These are phyloP conservation scores for Nissolia schottii DNA, from an alignment of 306 rosid genomes.

Conservation along the genomic window DNA sequence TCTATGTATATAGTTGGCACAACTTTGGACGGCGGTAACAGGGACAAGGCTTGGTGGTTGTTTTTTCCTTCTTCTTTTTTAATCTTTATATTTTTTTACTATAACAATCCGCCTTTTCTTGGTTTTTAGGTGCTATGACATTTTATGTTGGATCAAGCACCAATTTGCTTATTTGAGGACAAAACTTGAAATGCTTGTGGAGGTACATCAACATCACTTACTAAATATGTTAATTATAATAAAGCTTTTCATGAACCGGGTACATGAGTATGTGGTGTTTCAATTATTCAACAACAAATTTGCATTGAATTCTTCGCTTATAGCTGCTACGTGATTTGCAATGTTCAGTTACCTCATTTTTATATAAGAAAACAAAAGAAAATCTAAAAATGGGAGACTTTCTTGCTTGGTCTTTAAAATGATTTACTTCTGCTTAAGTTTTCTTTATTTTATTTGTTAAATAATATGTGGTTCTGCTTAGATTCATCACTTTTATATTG, in stretches of 20 bases:
- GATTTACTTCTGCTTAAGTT: neutral
- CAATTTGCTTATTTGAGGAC: constrained; percentile 21
- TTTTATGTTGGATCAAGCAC: constrained; percentile 23
- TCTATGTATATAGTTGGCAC: too few species aligned
- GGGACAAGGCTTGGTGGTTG: too few species aligned
- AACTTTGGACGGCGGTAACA: too few species aligned
- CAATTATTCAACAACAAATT: neutral
- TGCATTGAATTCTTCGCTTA: neutral
- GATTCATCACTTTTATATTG: neutral
- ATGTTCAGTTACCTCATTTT: neutral
- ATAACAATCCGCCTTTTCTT: neutral
- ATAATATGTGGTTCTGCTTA: neutral
- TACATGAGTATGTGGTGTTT: neutral
- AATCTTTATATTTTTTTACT: too few species aligned
- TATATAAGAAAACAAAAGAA: neutral
- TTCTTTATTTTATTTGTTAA: neutral
- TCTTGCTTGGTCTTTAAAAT: neutral
- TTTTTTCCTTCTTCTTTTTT: too few species aligned
- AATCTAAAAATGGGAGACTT: neutral
- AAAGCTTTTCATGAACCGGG: neutral
- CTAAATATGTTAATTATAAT: neutral
- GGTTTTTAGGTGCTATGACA: constrained; percentile 20
- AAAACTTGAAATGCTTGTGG: constrained; percentile 24
- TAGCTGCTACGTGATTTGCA: neutral
- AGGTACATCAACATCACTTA: constrained; percentile 19